Percentiles rank a stretch among this genome's conserved stretches.
phyloP scores from a whole-genome alignment of 78 protist genomes.

The Emiliania huxleyi region DNA sequence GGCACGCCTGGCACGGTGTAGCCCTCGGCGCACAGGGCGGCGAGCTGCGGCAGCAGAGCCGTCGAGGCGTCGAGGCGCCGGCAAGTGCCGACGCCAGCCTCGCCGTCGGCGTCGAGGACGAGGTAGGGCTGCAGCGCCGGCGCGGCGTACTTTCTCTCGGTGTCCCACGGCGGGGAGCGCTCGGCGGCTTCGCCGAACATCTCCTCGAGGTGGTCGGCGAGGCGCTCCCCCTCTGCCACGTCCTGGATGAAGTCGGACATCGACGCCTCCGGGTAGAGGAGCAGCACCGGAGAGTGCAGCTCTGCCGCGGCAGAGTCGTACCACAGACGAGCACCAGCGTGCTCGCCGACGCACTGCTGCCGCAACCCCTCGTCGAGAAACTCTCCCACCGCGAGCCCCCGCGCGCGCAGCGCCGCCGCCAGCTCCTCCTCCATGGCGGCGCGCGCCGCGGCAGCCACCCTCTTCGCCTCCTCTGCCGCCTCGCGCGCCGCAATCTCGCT shows the following conservation, averaged over 20 bases:
- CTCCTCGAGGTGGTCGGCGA: neutral
- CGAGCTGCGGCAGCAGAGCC: neutral
- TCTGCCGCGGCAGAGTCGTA: neutral
- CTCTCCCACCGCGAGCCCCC: neutral
- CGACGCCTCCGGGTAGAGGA: neutral
- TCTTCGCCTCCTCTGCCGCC: neutral
- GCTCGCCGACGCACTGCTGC: neutral
- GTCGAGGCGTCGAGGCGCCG: neutral
- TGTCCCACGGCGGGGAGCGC: neutral
- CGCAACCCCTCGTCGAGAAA: neutral
- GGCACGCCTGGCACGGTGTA: neutral
- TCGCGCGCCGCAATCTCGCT: neutral
- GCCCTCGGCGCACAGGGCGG: neutral
- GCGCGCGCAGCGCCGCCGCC: neutral
- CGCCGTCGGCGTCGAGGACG: neutral
- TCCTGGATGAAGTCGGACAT: neutral
- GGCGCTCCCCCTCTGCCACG: neutral
- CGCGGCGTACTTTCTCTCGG: neutral
- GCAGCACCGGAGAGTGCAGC: neutral
- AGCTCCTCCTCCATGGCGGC: neutral
- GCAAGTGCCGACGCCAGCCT: neutral
- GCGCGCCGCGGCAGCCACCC: no score
- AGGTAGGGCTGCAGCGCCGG: neutral
- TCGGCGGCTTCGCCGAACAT: neutral
- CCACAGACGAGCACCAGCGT: constrained; percentile 23